phyloP scores from a whole-genome alignment of 805 yeast genomes.

The Metschnikowia matae region DNA sequence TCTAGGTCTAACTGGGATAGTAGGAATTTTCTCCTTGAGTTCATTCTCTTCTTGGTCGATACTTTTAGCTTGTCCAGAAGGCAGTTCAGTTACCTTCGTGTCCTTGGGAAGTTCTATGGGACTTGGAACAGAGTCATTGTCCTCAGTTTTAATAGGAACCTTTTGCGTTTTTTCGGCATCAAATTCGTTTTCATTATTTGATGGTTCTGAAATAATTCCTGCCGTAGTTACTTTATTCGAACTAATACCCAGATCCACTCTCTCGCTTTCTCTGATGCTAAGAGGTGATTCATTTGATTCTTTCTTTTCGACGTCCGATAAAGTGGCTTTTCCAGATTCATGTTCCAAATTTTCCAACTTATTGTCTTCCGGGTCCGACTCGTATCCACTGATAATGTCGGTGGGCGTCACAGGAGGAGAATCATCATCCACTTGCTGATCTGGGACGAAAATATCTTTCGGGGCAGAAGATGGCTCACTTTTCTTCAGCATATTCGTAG shows the following conservation, averaged over 20 bases:
- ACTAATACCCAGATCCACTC: background rate
- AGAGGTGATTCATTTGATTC: background rate
- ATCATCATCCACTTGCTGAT: background rate
- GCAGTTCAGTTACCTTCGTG: background rate
- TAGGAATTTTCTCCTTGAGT: background rate
- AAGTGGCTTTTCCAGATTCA: background rate
- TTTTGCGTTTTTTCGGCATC: background rate
- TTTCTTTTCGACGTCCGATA: background rate
- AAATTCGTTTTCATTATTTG: background rate
- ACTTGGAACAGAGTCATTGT: background rate
- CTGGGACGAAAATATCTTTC: background rate
- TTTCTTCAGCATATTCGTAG: background rate
- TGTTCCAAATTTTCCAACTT: too few species aligned
- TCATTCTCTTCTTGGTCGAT: background rate
- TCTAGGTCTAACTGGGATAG: background rate
- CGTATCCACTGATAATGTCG: constrained; percentile 1
- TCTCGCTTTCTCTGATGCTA: background rate
- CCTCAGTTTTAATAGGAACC: background rate
- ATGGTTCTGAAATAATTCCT: background rate
- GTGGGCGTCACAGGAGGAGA: background rate
- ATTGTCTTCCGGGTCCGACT: background rate
- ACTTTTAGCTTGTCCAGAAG: background rate
- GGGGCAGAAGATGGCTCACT: background rate
- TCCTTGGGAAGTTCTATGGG: background rate
- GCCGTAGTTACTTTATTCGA: background rate